A percentile compares a stretch with the other conserved stretches of the same genome.
Conservation (phyloP, 176 grass and related monocot species). For the Carex littledalei region DNA sequence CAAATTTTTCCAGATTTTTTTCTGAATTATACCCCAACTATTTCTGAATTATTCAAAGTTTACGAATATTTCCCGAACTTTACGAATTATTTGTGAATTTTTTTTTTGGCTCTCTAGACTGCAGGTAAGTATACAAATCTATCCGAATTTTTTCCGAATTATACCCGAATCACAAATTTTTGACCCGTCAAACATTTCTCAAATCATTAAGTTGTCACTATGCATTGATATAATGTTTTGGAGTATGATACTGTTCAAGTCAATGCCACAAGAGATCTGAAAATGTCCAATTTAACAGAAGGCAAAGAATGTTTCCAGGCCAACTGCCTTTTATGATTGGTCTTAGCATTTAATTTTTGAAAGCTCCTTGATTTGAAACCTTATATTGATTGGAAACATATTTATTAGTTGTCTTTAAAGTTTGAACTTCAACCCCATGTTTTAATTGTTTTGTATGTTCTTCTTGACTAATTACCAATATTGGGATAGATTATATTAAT, state of each 20-base stretch:
- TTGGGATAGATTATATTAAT: neutral
- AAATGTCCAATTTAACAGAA: neutral
- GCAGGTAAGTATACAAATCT: no score
- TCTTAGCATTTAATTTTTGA: slow-evolving; percentile 13
- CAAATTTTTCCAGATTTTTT: no score
- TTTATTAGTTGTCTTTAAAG: neutral
- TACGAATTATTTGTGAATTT: no score
- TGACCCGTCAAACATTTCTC: no score
- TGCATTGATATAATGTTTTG: neutral
- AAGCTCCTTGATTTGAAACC: slow-evolving; percentile 22
- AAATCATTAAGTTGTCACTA: no score
- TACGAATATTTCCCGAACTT: no score
- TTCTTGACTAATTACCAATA: neutral
- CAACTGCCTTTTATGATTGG: slow-evolving; percentile 23
- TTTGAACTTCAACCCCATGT: neutral
- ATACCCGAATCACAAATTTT: no score
- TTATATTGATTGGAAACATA: neutral
- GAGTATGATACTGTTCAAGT: neutral
- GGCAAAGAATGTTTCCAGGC: neutral
- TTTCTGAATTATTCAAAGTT: no score
- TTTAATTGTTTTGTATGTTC: neutral
- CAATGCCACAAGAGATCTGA: neutral
- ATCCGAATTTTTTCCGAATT: no score
- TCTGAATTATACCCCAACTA: no score
- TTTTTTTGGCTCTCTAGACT: no score